Percentiles rank a stretch among this genome's conserved stretches.
Conservation (phyloP, 2,329 filamentous ascomycete species). For the Aspergillus melleus region DNA sequence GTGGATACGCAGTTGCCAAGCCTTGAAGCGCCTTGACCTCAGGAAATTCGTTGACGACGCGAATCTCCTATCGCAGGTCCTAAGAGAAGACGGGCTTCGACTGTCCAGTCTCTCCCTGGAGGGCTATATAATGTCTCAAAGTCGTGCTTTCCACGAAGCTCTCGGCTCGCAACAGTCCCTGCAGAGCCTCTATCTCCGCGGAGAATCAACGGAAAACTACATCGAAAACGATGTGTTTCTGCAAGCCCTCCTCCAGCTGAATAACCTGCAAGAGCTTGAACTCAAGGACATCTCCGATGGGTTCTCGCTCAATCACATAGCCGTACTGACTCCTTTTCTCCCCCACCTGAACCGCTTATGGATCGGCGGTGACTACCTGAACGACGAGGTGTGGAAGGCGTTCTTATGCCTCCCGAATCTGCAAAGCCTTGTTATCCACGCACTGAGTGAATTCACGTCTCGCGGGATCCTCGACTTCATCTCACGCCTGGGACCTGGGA, state of each 20-base stretch:
- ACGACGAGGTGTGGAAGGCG: constrained; percentile 25
- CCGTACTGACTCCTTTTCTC: constrained; percentile 27
- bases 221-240: constrained; percentile 31
- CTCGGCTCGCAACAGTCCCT: constrained; percentile 29
- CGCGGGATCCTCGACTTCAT: constrained; percentile 34
- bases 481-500: constrained; percentile 25
- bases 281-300: constrained; percentile 36
- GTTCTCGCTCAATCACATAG: constrained; percentile 32
- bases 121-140: constrained; percentile 26
- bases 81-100: constrained; percentile 25
- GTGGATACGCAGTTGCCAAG: constrained; percentile 57
- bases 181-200: constrained; percentile 31
- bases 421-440: constrained; percentile 30
- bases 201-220: constrained; percentile 26
- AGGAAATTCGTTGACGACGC: constrained; percentile 53
- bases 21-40: constrained; percentile 53
- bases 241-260: constrained; percentile 28
- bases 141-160: constrained; percentile 28
- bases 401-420: constrained; percentile 31
- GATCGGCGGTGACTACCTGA: constrained; percentile 33
- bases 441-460: constrained; percentile 33
- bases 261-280: constrained; percentile 31
- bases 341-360: constrained; percentile 34
- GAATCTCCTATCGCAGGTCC: constrained; percentile 29
- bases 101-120: constrained; percentile 31